These are phyloP conservation scores for Myriosclerotinia curreyana DNA, from an alignment of 2,329 filamentous ascomycete species.

Conservation along the genomic window DNA sequence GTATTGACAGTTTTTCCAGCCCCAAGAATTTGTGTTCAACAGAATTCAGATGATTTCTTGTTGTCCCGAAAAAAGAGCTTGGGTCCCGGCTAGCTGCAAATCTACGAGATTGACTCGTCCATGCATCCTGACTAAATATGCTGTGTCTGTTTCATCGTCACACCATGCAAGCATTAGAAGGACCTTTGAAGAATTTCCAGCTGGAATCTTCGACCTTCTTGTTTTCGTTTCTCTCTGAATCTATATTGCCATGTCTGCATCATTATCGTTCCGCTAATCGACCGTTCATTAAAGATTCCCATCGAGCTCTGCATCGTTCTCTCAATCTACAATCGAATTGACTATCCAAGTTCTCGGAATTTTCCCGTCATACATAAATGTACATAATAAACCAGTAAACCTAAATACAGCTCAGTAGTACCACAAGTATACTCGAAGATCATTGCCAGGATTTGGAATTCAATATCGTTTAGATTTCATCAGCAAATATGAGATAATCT, in stretches of 20 bases:
- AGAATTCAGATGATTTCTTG: background rate
- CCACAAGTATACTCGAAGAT: background rate
- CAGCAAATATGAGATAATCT: background rate
- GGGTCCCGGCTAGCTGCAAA: background rate
- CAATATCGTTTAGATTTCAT: too few relatives aligned
- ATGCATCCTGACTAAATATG: slow-evolving; percentile 6
- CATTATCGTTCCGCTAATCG: background rate
- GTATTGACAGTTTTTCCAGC: background rate
- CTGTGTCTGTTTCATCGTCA: background rate
- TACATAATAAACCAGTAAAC: too few relatives aligned
- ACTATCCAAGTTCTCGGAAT: background rate
- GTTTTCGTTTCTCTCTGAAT: background rate
- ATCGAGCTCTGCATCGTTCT: background rate
- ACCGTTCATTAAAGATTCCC: background rate
- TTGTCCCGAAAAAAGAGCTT: background rate
- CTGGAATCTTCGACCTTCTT: background rate
- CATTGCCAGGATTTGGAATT: background rate
- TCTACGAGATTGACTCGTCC: slow-evolving; percentile 6
- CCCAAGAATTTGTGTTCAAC: background rate
- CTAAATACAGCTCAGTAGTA: background rate
- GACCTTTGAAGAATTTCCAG: background rate
- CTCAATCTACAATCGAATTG: background rate
- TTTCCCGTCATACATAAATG: background rate
- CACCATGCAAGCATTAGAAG: background rate
- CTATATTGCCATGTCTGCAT: background rate